These are phyloP conservation scores for Tetrahymena malaccensis DNA, from an alignment of 73 alveolate genomes.

Conservation along the genomic window DNA sequence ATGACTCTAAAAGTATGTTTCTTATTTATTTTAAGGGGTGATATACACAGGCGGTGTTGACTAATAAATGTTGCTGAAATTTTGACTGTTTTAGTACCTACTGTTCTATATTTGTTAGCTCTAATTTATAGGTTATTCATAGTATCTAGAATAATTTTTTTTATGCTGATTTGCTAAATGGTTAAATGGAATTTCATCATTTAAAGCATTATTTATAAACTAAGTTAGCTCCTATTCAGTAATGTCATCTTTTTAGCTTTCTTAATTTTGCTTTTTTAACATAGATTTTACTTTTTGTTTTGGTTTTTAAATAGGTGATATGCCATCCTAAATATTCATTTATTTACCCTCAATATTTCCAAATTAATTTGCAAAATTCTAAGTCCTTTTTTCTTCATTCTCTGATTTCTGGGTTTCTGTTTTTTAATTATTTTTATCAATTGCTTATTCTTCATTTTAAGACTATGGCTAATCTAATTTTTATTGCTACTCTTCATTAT, in stretches of 20 bases:
- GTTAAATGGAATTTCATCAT: neutral
- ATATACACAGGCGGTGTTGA: neutral
- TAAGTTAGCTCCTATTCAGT: neutral
- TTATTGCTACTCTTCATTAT: neutral
- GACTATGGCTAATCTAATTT: neutral
- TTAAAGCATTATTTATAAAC: neutral
- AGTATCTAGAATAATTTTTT: neutral
- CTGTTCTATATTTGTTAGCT: neutral
- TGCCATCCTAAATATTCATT: neutral
- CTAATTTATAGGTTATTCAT: neutral
- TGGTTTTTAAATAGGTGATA: neutral
- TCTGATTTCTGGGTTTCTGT: neutral
- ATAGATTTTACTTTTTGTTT: neutral
- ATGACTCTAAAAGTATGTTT: neutral
- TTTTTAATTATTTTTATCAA: neutral
- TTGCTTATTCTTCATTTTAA: neutral
- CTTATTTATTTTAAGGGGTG: neutral
- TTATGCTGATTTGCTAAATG: neutral
- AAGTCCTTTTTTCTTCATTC: neutral
- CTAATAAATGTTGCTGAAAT: neutral
- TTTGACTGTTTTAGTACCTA: neutral
- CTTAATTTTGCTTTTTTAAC: neutral
- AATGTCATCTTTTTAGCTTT: neutral
- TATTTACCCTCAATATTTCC: neutral
- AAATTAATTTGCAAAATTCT: neutral